Base-by-base conservation (phyloP, 176 grass and related monocot genomes). In the Oropetium thomaeum region DNA sequence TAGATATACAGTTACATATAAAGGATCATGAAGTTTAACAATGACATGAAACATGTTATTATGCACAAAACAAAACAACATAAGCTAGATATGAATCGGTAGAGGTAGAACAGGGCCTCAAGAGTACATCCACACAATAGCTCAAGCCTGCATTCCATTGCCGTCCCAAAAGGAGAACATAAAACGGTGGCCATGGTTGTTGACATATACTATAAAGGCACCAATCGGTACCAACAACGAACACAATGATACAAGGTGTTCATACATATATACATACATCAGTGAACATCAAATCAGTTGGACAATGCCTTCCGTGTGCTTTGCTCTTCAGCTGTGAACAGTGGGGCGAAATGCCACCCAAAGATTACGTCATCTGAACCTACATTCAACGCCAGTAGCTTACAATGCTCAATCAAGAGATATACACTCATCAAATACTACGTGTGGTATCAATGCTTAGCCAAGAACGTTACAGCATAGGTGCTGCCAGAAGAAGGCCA, bases 231-330 rank as follows among this genome's bases (percentile, higher is more conserved):
- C 28, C 27, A 60, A 47, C 13, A 8, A 66, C 15, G n/a, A 27
- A 62, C 27, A 51, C 3, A 28, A 27, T 40, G 45, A 27, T 9
- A 39, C 28, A 30, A 3, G 33, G 44, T 39, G 16, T 31, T 16
- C 53, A 41, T 26, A n/a, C 22, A 27, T 62, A 54, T 54, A 52
- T 79, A 78, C 74, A 52, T 79, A 78, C 74, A 87, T 61, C 15
- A 33, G 48, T 35, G 32, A 41, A 70, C 43, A 81, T 49, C 26
- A 68, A 52, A 32, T 33, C 12, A 2, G 62, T 9, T 5, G n/a
- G 48, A 54, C 13, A 23, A 37, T 4, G 51, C 37, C 20, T 16
- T 4, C 27, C 13, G 26, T 51, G 28, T 15, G 31, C 26, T 42
- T 12, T 6, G 4, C 17, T 34, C 22, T 40, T 35, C n/a, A 37